These are phyloP conservation scores for Capronia epimyces DNA, from an alignment of 2,329 filamentous ascomycete species.

Conservation along the genomic window DNA sequence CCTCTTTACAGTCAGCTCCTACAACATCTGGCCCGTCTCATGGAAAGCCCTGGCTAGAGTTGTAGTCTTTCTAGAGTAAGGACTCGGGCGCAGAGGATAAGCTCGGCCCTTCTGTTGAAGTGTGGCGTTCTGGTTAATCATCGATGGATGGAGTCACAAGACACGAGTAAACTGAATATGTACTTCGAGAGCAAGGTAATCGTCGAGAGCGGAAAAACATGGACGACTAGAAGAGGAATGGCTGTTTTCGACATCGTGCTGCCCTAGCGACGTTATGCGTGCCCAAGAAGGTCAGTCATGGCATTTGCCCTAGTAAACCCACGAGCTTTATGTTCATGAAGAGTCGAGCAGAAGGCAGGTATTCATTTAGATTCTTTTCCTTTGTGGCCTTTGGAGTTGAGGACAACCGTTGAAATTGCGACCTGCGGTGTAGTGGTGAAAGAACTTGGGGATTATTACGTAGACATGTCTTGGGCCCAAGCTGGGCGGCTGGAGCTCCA, in stretches of 20 bases:
- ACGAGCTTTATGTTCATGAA: too few species aligned
- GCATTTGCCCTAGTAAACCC: too few species aligned
- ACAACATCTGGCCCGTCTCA: conserved; percentile 63
- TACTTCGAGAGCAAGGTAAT: conserved; percentile 41
- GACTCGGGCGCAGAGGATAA: conserved; percentile 67
- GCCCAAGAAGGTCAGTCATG: neutral
- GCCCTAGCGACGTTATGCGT: too few species aligned
- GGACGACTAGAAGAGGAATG: too few species aligned
- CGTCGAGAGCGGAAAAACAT: conserved; percentile 48
- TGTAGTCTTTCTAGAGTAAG: conserved; percentile 65
- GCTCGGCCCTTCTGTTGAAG: conserved; percentile 47
- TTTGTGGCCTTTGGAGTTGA: too few species aligned
- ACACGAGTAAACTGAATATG: conserved; percentile 29
- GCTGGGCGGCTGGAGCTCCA: neutral
- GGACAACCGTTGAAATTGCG: too few species aligned
- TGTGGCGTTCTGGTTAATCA: conserved; percentile 32
- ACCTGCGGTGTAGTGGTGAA: too few species aligned
- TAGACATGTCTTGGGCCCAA: neutral
- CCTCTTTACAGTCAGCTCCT: conserved; percentile 61
- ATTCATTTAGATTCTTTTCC: too few species aligned
- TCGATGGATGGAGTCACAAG: conserved; percentile 29
- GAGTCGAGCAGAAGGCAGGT: too few species aligned
- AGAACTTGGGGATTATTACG: too few species aligned
- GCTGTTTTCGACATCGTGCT: too few species aligned
- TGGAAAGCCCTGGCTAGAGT: conserved; percentile 62